Evolutionary conservation across 2,329 filamentous ascomycete species (phyloP).

Genomic region (Colletotrichum caudatum): DNA sequence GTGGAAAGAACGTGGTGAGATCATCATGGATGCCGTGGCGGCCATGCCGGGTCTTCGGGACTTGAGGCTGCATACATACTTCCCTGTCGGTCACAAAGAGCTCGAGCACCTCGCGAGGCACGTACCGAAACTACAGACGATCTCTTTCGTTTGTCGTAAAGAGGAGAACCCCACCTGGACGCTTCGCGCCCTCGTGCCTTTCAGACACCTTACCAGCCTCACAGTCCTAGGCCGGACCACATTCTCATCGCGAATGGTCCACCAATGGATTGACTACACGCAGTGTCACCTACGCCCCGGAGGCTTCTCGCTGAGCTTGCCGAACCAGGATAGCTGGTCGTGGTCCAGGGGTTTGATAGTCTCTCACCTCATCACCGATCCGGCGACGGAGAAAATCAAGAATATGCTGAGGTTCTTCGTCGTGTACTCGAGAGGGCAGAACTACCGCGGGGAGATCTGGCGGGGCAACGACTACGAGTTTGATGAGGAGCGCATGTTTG

Average conservation of each 20-base stretch:
- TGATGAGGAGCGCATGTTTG: conserved; percentile 21
- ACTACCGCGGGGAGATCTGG: neutral
- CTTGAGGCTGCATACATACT: conserved; percentile 23
- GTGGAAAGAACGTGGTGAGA: neutral
- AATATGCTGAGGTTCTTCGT: conserved; percentile 7
- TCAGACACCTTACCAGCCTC: conserved; percentile 20
- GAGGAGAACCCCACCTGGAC: neutral
- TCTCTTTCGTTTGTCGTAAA: neutral
- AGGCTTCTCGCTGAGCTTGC: conserved; percentile 18
- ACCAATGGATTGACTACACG: conserved; percentile 6
- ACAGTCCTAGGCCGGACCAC: conserved; percentile 10
- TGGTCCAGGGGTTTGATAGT: neutral
- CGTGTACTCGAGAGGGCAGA: neutral
- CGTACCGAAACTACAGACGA: conserved; percentile 2
- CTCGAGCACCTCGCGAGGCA: neutral
- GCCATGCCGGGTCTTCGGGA: conserved; percentile 29
- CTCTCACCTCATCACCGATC: neutral
- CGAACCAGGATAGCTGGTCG: neutral
- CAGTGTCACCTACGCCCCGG: conserved; percentile 8
- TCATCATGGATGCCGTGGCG: conserved; percentile 18
- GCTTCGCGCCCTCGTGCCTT: conserved; percentile 5
- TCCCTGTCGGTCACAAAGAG: neutral
- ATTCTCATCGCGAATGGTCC: neutral
- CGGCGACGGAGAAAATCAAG: neutral
- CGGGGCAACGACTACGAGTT: conserved; percentile 4